These are phyloP conservation scores for Cryomyces antarcticus DNA, from an alignment of 495 filamentous ascomycete species.

Conservation along the genomic window DNA sequence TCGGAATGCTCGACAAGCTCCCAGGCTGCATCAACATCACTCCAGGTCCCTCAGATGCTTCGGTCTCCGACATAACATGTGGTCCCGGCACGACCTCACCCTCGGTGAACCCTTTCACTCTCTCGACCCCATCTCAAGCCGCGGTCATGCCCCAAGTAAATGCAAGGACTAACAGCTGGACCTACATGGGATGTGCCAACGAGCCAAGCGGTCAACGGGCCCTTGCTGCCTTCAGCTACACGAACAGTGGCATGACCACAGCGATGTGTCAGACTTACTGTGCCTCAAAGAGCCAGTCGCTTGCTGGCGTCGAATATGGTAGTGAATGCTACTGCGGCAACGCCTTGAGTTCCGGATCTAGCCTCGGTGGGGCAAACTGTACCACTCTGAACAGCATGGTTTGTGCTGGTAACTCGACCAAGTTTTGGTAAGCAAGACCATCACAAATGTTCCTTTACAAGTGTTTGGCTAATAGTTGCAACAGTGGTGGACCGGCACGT, in stretches of 20 bases:
- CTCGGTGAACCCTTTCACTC: background rate
- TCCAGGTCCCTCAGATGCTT: conserved; percentile 4
- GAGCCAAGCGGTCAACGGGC: conserved; percentile 1
- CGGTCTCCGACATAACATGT: conserved; percentile 5
- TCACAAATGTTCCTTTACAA: background rate
- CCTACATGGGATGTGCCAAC: conserved; percentile 8
- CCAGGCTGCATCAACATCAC: conserved; percentile 11
- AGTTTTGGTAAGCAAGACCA: conserved; percentile 4
- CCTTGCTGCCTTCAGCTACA: background rate
- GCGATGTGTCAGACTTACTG: conserved; percentile 9
- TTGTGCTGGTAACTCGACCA: too few relatives aligned
- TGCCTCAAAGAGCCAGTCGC: background rate
- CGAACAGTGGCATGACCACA: conserved; percentile 6
- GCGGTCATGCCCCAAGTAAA: background rate
- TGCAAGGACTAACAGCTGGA: background rate
- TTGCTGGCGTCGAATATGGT: conserved; percentile 4
- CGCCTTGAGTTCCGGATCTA: background rate
- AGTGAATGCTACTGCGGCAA: conserved; percentile 9
- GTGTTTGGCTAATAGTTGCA: background rate
- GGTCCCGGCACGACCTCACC: background rate
- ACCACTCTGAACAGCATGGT: too few relatives aligned
- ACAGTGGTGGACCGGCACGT: background rate
- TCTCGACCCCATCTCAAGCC: background rate
- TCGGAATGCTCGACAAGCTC: conserved; percentile 5
- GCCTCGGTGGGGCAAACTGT: too few relatives aligned